Conservation (phyloP, 1,284 basidiomycete genomes). For the Ustilago tritici region DNA sequence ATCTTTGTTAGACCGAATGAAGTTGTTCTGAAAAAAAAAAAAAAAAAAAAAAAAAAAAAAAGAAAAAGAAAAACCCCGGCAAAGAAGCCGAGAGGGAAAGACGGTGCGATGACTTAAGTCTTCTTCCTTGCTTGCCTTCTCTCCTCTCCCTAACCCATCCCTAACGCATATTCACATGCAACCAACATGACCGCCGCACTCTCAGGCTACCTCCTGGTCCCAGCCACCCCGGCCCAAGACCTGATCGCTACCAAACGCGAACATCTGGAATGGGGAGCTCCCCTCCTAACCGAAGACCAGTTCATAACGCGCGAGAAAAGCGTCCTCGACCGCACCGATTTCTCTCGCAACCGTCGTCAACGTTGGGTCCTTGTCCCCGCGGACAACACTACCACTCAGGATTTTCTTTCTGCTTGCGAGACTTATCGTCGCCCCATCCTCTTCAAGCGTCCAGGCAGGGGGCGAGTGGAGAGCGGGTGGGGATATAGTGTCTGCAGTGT, state of each 20-base stretch:
- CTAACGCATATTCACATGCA: background rate
- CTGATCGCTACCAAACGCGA: conserved; percentile 39
- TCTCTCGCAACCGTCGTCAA: conserved; percentile 20
- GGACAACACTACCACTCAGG: conserved; percentile 27
- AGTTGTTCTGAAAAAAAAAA: too few relatives aligned
- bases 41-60: too few relatives aligned
- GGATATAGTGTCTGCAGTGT: conserved; percentile 65
- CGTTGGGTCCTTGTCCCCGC: conserved; percentile 43
- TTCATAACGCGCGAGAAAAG: conserved; percentile 35
- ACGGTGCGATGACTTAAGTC: too few relatives aligned
- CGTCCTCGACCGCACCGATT: conserved; percentile 25
- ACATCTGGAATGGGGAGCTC: conserved; percentile 42
- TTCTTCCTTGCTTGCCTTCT: background rate
- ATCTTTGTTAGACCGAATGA: too few relatives aligned
- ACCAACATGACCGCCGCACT: conserved; percentile 1
- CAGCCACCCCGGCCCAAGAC: conserved; percentile 34
- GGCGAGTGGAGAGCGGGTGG: conserved; percentile 29
- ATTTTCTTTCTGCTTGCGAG: conserved; percentile 39
- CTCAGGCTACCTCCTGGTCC: conserved; percentile 25
- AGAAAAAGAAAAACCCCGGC: too few relatives aligned
- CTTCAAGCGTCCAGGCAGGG: conserved; percentile 10
- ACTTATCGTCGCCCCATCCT: conserved; percentile 43
- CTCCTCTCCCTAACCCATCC: background rate
- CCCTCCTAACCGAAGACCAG: conserved; percentile 26
- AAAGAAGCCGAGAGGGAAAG: too few relatives aligned